Conservation (phyloP, 768 basidiomycete species). For the Flagelloscypha sp. region DNA sequence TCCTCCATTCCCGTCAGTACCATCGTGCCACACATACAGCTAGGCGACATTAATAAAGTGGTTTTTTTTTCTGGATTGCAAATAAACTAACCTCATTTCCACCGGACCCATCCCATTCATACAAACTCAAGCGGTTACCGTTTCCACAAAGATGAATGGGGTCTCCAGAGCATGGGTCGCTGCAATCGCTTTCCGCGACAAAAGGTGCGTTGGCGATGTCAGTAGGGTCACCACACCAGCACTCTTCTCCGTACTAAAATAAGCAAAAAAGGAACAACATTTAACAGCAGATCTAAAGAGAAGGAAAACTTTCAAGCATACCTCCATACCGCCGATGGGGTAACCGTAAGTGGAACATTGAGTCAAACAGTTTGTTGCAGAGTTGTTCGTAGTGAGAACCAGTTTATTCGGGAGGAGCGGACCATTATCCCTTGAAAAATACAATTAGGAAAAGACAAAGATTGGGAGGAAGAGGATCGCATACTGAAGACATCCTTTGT, state of each 20-base stretch:
- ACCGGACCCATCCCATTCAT: slow-evolving; percentile 41
- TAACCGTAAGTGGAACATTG: slow-evolving; percentile 70
- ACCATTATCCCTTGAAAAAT: slow-evolving; percentile 36
- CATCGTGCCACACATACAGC: slow-evolving; percentile 62
- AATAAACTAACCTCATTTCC: neutral
- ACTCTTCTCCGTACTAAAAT: slow-evolving; percentile 52
- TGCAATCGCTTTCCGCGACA: no score
- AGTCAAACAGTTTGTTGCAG: slow-evolving; percentile 53
- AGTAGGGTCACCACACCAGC: slow-evolving; percentile 67
- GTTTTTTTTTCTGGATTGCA: neutral
- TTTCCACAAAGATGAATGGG: slow-evolving; percentile 63
- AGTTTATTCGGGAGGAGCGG: slow-evolving; percentile 48
- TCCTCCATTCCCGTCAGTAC: no score
- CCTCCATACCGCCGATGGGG: slow-evolving; percentile 59
- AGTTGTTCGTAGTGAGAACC: slow-evolving; percentile 55
- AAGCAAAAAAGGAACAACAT: slow-evolving; percentile 2
- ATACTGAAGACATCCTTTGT: slow-evolving; percentile 61
- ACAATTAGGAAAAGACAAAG: neutral
- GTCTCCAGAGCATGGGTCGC: slow-evolving; percentile 59
- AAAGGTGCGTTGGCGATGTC: slow-evolving; percentile 32
- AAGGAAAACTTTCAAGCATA: slow-evolving; percentile 14
- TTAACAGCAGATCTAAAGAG: slow-evolving; percentile 1
- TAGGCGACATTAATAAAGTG: slow-evolving; percentile 24
- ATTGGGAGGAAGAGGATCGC: slow-evolving; percentile 12
- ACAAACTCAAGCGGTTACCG: slow-evolving; percentile 42